Evolutionary conservation across 2,329 filamentous ascomycete species (phyloP), one percentile per base, ranked within the genome.

Genomic region (Clarireedia sp.): DNA sequence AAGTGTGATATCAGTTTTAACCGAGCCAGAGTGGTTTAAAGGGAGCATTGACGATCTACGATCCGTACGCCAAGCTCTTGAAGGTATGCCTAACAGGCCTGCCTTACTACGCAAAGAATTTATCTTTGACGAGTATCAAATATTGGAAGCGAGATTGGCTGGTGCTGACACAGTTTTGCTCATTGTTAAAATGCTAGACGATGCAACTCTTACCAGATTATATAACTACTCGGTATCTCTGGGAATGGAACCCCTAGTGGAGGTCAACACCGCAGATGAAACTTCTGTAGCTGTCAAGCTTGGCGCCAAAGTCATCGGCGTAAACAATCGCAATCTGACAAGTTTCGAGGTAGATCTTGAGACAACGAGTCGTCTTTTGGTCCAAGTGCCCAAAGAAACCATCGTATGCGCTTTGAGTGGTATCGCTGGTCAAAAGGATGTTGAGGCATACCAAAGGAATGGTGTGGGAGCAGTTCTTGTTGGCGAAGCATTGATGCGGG

Each of bases 11-110:
- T 97, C 94, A 1, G 94, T 99, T n/a, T 80, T 99, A 47, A 99
- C 94, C 0, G 94, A 99, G 72, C 94, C 95, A 0, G 88, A 97
- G 68, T 99, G 94, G 94, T 99, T 99, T 78, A 97, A 96, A 74
- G 94, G 94, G 48, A 95, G 87, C 71, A 91, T 99, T 58, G 92
- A 99, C 57, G 94, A 99, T 69, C 75, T 99, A 53, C 83, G 88
- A 58, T 83, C 86, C 36, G 94, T 97, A 29, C 83, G 94, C 45
- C 88, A 92, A 70, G 90, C 89, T 48, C 75, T 99, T n/a, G 83
- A 90, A 64, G 86, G 87, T 12, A 90, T 99, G 85, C 86, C 89
- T 1, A 95, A 96, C 69, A 81, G 94, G 51, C 95, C 94, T 2
- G 95, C 92, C 2, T 81, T 99, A 12, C 75, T 99, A 29, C 85